Base-by-base conservation (phyloP, 345 rosid genomes). In the Ailanthus altissimus region DNA sequence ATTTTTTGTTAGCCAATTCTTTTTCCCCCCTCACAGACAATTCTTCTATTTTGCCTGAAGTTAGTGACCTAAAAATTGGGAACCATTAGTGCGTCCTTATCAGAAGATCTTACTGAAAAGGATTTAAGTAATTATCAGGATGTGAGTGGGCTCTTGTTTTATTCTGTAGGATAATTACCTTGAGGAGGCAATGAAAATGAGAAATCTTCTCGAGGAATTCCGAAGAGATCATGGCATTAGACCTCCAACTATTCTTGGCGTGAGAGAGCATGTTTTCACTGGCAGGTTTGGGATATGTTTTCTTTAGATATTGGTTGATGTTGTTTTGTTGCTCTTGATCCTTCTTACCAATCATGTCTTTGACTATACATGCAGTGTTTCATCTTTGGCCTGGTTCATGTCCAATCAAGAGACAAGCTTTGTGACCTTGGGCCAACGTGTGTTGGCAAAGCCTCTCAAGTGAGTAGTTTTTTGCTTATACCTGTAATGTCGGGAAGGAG, bases 341-440 rank as follows among this genome's bases (percentile, higher is more conserved):
- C 78, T 21, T 79, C 72, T 78, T 79, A 58, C 77, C 40, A 15
- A 49, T 56, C 72, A 25, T 72, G 15, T 70, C 82, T 72, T 78
- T 63, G 67, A 63, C 78, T 83, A 56, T 75, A 56, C 57, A 63
- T 87, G 86, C 94, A 96, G 99, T 93, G 99, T 96, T 77, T 96
- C 99, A 70, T 96, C 98, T 75, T 84, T 96, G 80, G 99, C 99
- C 49, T 87, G 90, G 98, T 96, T 96, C 83, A 96, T 96, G 99
- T 96, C 99, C 82, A 96, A 96, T 83, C 99, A 96, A 85, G 99
- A 96, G 87, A 93, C 99, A 60, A 96, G 99, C 84, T 96, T 96
- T 81, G 99, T 96, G 73, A 96, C 99, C 62, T 78, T 96, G 82
- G 99, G 97, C 54, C 99, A 96, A 80, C 94, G 99, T 16, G 99